Base-by-base conservation (phyloP, 2,329 filamentous ascomycete species). In the Beauveria bassiana region DNA sequence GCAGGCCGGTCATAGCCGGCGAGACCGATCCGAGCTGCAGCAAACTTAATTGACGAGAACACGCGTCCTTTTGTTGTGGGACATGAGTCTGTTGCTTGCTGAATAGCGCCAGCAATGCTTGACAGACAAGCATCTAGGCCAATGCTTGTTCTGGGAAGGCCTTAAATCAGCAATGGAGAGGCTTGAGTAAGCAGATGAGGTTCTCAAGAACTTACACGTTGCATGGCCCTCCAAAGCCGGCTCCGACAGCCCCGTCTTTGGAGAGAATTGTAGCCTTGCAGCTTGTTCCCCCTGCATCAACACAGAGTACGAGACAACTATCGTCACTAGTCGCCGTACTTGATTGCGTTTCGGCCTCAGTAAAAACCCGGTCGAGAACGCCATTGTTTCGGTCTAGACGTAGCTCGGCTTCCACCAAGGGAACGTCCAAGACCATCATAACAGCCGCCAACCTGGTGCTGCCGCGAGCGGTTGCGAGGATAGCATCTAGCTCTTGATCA, bases 231-330 rank as follows among this genome's bases (percentile, higher is more conserved):
- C 71, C 68, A 38, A 67, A 68, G 5, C 74, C 74, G 26, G 65
- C 65, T 2, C 69, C 70, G 0, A 66, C 55, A 5, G 64, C 51
- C 2, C 71, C 71, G 20, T 66, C 58, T 1, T 61, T 59, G 18
- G 69, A 67, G 5, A 72, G 62, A 12, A 75, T 62, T 2, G 69
- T 70, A n/a, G 75, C 76, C 22, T 73, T 75, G 62, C 75, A 77
- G 63, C 76, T 77, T 3, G 70, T 75, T 1, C 75, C 76, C 18
- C 76, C 76, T 0, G 75, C 75, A 66, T 78, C 76, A 20, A 78
- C 69, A 43, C 75, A 77, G 2, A 78, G 66, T 3, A 72, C 68
- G 56, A 68, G 31, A 26, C 20, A 56, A 10, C 53, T 12, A 12
- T 46, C 40, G 47, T 28, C 31, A 42, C 40, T 20, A 6, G 22